Evolutionary conservation across 139 green algal genomes (phyloP).

Genomic region (Picochlorum sp.): DNA sequence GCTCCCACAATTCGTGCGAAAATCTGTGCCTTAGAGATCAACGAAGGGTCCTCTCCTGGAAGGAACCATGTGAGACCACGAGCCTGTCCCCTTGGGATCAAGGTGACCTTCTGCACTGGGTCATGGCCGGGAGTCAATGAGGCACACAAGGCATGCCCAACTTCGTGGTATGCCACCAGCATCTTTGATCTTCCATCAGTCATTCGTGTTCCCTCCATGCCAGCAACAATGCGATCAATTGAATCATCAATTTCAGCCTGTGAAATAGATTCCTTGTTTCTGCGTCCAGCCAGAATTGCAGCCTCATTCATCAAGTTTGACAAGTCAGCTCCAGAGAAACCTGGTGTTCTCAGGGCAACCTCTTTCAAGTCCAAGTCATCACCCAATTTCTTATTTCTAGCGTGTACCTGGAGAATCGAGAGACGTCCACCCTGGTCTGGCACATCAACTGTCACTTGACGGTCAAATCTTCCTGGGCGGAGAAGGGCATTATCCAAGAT

Average conservation of each 20-base stretch:
- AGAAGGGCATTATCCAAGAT: constrained; percentile 97
- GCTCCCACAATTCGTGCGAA: constrained; percentile 93
- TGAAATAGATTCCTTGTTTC: constrained; percentile 64
- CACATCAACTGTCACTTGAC: constrained; percentile 90
- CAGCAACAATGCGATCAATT: constrained; percentile 92
- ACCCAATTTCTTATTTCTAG: constrained; percentile 87
- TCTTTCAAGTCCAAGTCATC: constrained; percentile 93
- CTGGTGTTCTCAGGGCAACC: constrained; percentile 86
- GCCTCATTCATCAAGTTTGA: constrained; percentile 99
- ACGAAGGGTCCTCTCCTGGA: constrained; percentile 85
- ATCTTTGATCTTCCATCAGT: constrained; percentile 94
- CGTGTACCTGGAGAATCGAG: constrained; percentile 92
- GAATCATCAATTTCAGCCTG: constrained; percentile 91
- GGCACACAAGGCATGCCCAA: constrained; percentile 95
- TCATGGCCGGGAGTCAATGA: constrained; percentile 94
- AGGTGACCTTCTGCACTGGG: constrained; percentile 97
- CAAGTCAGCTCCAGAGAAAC: constrained; percentile 83
- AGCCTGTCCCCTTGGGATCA: constrained; percentile 94
- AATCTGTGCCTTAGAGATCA: constrained; percentile 97
- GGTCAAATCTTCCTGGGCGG: constrained; percentile 94
- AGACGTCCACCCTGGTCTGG: constrained; percentile 91
- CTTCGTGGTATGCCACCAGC: constrained; percentile 95
- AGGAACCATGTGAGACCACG: constrained; percentile 97
- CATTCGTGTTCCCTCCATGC: constrained; percentile 98
- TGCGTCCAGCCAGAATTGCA: constrained; percentile 90